These are phyloP conservation scores for Annulohypoxylon nitens DNA, from an alignment of 495 filamentous ascomycete genomes.

Conservation along the genomic window DNA sequence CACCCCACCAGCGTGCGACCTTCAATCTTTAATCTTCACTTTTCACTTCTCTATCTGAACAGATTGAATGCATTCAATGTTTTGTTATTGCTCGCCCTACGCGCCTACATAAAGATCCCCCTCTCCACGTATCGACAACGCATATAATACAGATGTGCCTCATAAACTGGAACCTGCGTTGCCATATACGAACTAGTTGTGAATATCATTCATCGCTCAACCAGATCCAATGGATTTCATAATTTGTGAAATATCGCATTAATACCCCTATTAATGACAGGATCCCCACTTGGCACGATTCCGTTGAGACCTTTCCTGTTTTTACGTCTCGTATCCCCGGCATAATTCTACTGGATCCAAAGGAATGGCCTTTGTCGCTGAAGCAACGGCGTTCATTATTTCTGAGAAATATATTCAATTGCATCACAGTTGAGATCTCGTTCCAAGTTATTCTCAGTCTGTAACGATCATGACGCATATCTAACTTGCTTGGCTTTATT, in stretches of 20 bases:
- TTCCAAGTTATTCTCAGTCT: neutral
- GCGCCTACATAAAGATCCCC: constrained; percentile 14
- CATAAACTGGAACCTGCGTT: neutral
- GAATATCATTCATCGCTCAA: neutral
- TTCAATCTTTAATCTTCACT: neutral
- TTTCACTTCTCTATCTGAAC: neutral
- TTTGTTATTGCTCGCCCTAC: neutral
- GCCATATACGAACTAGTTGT: constrained; percentile 1
- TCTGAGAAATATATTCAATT: neutral
- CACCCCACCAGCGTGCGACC: constrained; percentile 14
- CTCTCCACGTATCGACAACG: constrained; percentile 11
- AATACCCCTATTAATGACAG: constrained; percentile 22
- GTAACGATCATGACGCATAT: neutral
- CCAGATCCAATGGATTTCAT: constrained; percentile 1
- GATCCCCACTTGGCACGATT: constrained; percentile 16
- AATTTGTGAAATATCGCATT: neutral
- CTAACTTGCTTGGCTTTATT: neutral
- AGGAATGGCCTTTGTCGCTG: constrained; percentile 16
- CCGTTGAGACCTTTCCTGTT: constrained; percentile 21
- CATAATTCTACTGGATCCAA: neutral
- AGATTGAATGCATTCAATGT: neutral
- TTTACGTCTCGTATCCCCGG: constrained; percentile 28
- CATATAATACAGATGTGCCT: constrained; percentile 3
- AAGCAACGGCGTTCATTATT: constrained; percentile 7
- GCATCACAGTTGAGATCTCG: neutral